phyloP scores from a whole-genome alignment of 768 basidiomycete species.

The Russula brevipes region DNA sequence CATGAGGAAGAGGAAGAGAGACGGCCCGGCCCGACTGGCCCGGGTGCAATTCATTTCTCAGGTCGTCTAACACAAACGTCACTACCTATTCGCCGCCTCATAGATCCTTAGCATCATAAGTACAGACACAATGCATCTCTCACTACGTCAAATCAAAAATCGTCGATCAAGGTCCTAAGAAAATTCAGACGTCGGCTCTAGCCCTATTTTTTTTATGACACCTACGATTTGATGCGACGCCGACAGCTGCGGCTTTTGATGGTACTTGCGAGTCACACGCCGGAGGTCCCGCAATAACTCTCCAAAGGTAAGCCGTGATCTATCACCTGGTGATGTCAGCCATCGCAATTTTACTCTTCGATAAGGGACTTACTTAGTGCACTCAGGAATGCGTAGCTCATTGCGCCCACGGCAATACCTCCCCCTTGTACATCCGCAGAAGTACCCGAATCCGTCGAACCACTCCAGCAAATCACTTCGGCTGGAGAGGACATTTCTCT shows the following conservation, averaged over 20 bases:
- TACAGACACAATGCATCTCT: neutral
- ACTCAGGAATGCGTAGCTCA: slow-evolving; percentile 26
- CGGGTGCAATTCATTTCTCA: no score
- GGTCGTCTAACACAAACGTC: no score
- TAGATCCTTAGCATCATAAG: slow-evolving; percentile 4
- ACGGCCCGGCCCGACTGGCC: no score
- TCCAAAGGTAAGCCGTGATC: slow-evolving; percentile 19
- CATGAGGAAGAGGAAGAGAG: slow-evolving; percentile 1
- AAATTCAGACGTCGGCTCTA: neutral
- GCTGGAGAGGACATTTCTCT: slow-evolving; percentile 18
- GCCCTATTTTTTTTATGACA: neutral
- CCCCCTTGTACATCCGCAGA: slow-evolving; percentile 9
- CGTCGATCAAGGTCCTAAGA: slow-evolving; percentile 11
- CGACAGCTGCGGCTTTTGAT: slow-evolving; percentile 25
- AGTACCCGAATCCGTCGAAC: slow-evolving; percentile 20
- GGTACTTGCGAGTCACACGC: slow-evolving; percentile 20
- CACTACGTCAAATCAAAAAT: slow-evolving; percentile 14
- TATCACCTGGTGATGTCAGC: slow-evolving; percentile 11
- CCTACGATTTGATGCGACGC: slow-evolving; percentile 24
- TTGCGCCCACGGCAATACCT: slow-evolving; percentile 24
- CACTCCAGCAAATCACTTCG: slow-evolving; percentile 27
- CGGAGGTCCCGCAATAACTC: slow-evolving; percentile 22
- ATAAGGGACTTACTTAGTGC: slow-evolving; percentile 10
- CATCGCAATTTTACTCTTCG: neutral
- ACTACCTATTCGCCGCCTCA: neutral